Conservation (phyloP, 805 yeast species). For the Myxozyma vanderwaltii region DNA sequence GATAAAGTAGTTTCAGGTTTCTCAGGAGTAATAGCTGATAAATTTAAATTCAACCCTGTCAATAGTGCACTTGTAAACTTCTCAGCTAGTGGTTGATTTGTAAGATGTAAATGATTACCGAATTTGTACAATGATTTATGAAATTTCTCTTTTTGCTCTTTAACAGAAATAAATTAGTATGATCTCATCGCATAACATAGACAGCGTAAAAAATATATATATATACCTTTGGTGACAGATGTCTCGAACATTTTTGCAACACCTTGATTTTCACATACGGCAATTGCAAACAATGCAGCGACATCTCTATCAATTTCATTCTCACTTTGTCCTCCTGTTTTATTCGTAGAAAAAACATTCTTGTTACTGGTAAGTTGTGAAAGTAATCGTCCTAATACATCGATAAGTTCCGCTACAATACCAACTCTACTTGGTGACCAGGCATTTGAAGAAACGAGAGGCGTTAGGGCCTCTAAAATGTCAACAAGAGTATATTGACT, state of each 20-base stretch:
- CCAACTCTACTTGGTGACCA: neutral
- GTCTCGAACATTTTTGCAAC: neutral
- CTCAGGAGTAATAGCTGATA: neutral
- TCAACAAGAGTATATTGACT: neutral
- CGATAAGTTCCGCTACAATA: neutral
- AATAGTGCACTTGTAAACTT: neutral
- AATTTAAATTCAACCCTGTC: neutral
- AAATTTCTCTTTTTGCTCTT: conserved; percentile 7
- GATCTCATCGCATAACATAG: neutral
- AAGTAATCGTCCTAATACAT: neutral
- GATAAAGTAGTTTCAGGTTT: no score
- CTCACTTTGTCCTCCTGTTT: neutral
- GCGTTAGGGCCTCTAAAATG: conserved; percentile 14
- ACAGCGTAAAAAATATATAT: neutral
- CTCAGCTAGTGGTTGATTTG: conserved; percentile 18
- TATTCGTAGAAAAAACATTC: neutral
- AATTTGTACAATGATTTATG: conserved; percentile 5
- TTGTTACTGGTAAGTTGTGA: neutral
- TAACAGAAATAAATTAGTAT: neutral
- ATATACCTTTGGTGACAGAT: neutral
- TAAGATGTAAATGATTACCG: conserved; percentile 4
- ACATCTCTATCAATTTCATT: conserved; percentile 13
- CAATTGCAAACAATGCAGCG: conserved; percentile 9
- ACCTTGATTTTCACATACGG: neutral
- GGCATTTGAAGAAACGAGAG: neutral